phyloP scores from a whole-genome alignment of 2,329 filamentous ascomycete genomes.

The Sarocladium strictum region DNA sequence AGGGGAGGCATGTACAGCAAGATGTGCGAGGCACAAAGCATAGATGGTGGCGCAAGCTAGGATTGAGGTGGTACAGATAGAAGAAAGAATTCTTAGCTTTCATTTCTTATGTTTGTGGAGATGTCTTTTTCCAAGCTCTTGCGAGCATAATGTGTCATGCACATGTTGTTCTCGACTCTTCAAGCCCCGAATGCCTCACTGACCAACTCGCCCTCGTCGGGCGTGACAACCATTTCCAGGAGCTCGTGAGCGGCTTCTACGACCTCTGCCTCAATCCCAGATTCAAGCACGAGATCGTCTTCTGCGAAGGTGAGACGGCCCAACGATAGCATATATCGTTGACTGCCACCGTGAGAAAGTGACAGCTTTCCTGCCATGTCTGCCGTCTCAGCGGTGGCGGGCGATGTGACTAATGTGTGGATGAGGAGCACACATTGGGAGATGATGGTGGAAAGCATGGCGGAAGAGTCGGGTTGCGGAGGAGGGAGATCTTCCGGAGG shows the following conservation, averaged over 20 bases:
- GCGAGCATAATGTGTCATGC: not conserved
- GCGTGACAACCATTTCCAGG: conserved; percentile 73
- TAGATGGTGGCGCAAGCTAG: too few relatives aligned
- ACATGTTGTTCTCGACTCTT: not conserved
- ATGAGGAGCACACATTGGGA: conserved; percentile 42
- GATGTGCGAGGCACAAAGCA: conserved; percentile 12
- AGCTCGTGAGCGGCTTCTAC: conserved; percentile 77
- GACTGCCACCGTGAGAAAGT: conserved; percentile 63
- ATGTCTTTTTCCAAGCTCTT: not conserved
- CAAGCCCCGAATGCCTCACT: conserved; percentile 33
- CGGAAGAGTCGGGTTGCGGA: conserved; percentile 15
- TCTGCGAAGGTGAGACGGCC: conserved; percentile 79
- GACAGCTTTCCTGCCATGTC: conserved; percentile 69
- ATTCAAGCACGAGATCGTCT: conserved; percentile 72
- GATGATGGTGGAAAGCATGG: conserved; percentile 38
- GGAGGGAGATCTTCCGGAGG: conserved; percentile 9
- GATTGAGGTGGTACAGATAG: too few relatives aligned
- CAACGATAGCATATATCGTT: conserved; percentile 76
- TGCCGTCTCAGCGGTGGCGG: conserved; percentile 35
- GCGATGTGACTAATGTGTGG: conserved; percentile 46
- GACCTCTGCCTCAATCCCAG: conserved; percentile 69
- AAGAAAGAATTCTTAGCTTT: too few relatives aligned
- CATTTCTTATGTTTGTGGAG: not conserved
- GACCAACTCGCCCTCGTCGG: conserved; percentile 54
- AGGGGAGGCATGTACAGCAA: conserved; percentile 16